Evolutionary conservation across 306 rosid genomes (phyloP).

Genomic region (Prunus padus): DNA sequence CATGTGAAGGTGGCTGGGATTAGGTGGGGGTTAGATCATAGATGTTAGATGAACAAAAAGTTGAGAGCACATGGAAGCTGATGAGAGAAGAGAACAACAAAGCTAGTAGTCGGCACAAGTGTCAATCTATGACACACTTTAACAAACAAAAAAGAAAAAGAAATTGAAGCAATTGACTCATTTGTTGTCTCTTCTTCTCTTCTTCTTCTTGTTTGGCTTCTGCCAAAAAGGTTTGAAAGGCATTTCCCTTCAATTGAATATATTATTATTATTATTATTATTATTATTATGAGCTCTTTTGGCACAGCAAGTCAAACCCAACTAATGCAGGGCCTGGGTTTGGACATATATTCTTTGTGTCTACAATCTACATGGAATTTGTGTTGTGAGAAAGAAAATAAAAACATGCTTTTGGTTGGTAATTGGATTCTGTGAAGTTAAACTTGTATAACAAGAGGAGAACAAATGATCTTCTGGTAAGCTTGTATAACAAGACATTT

Average conservation of each 20-base stretch:
- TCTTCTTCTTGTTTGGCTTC: conserved; percentile 9
- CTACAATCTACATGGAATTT: too few species aligned
- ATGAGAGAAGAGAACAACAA: conserved; percentile 21
- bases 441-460: not conserved
- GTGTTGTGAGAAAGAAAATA: too few species aligned
- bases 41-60: conserved; percentile 21
- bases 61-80: conserved; percentile 28
- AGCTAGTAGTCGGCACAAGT: conserved; percentile 1
- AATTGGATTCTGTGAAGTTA: conserved; percentile 3
- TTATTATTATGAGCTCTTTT: not conserved
- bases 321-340: too few species aligned
- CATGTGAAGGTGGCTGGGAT: conserved; percentile 25
- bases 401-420: not conserved
- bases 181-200: conserved; percentile 28
- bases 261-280: too few species aligned
- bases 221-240: conserved; percentile 12
- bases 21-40: conserved; percentile 31
- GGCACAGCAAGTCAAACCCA: conserved; percentile 19
- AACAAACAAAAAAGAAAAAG: not conserved
- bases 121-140: not conserved
- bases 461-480: not conserved
- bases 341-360: too few species aligned
- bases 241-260: conserved; percentile 12
- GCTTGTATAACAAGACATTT: not conserved
- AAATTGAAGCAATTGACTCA: not conserved